Base-by-base conservation (phyloP, 768 basidiomycete species). In the Leccinum uliginosum region DNA sequence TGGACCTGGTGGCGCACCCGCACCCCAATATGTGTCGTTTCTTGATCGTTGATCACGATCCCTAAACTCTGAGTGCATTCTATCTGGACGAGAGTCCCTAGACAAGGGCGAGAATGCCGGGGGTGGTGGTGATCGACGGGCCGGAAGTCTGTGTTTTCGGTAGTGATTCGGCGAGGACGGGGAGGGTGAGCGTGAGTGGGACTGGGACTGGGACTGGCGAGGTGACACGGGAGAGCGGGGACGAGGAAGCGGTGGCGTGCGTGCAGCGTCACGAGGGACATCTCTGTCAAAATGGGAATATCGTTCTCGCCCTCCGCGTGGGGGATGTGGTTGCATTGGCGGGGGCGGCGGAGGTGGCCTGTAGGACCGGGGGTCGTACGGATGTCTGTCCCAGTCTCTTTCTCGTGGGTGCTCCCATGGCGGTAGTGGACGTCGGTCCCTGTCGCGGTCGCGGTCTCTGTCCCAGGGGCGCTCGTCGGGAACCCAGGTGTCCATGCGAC, bases 141-240 rank as follows among this genome's bases (percentile, higher is more conserved):
- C 71, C 15, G 79, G 70, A 32, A 71, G 60, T 53, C 70, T 61
- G 52, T 71, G 70, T 45, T 71, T 71, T 17, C 57, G 62, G 34
- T 72, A 70, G 43, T 72, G 71, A 55, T 64, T 67, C 43, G 71
- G 67, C 6, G 69, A 70, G 9, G 72, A 67, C 1, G 77, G 71
- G 8, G 74, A 73, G 14, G 65, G 74, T 2, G 81, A 76, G 43
- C 69, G 76, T 23, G 81, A 76, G 38, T 69, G 76, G 19, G 81
- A 77, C 54, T 59, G 67, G 29, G 74, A 68, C 7, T 50, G 67
- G 29, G 74, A 68, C 7, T 50, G 59, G 6, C 51, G 65, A 11
- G 55, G 58, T 69, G 50, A 71, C 55, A 57, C 27, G 17, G 66
- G 62, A 23, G 67, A 64, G 9, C 60, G 65, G 9, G 64, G 62